phyloP scores from a whole-genome alignment of 345 rosid species.

The Turritis glabra region DNA sequence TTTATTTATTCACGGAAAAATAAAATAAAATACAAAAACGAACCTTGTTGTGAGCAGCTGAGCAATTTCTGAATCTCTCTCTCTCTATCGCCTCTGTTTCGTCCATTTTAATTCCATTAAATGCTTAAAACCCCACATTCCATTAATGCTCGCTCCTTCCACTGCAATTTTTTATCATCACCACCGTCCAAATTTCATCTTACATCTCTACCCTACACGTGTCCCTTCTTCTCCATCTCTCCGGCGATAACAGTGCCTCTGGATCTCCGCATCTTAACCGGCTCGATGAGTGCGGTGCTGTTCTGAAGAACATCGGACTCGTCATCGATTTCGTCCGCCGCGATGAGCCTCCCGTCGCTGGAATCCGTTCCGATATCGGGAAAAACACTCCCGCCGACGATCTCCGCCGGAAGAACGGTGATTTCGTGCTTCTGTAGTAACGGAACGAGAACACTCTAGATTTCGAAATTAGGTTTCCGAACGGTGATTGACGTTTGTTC shows the following conservation, averaged over 20 bases:
- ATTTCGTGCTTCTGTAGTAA: conserved; percentile 62
- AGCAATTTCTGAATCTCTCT: conserved; percentile 17
- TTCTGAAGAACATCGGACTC: conserved; percentile 71
- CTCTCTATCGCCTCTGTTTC: conserved; percentile 42
- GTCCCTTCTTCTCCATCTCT: conserved; percentile 68
- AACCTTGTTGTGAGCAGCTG: conserved; percentile 28
- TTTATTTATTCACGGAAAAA: not conserved
- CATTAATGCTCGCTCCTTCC: conserved; percentile 48
- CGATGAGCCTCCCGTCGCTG: conserved; percentile 57
- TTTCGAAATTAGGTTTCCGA: conserved; percentile 66
- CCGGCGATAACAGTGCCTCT: conserved; percentile 94
- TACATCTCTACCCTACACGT: conserved; percentile 59
- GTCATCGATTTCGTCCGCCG: conserved; percentile 73
- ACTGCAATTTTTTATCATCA: conserved; percentile 28
- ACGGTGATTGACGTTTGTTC: conserved; percentile 86
- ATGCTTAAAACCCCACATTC: conserved; percentile 53
- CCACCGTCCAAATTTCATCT: conserved; percentile 25
- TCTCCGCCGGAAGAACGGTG: conserved; percentile 72
- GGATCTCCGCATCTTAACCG: conserved; percentile 95
- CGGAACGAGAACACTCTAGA: conserved; percentile 80
- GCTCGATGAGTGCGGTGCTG: conserved; percentile 72
- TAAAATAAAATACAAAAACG: not conserved
- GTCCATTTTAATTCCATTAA: conserved; percentile 55
- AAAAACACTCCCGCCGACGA: conserved; percentile 47
- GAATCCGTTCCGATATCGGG: conserved; percentile 72